phyloP scores from a whole-genome alignment of 2,329 filamentous ascomycete genomes.

The Hypoxylon sp. region DNA sequence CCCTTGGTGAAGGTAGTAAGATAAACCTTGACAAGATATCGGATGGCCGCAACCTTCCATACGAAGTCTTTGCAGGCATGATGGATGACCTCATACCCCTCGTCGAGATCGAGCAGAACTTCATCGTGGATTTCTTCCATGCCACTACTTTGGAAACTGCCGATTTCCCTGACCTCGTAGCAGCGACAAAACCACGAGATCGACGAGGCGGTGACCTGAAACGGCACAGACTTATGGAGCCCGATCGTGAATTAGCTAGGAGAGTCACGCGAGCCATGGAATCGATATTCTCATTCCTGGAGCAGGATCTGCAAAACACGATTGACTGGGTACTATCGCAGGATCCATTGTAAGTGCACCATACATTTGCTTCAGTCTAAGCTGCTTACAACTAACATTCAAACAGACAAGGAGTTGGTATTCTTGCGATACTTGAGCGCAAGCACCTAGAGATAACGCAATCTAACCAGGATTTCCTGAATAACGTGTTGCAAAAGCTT shows the following conservation, averaged over 20 bases:
- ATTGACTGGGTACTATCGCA: slow-evolving; percentile 86
- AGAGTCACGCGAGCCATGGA: slow-evolving; percentile 91
- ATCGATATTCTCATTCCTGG: slow-evolving; percentile 86
- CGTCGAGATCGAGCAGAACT: slow-evolving; percentile 95
- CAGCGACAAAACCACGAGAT: slow-evolving; percentile 74
- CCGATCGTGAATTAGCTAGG: slow-evolving; percentile 87
- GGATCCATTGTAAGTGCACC: slow-evolving; percentile 81
- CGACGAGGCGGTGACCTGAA: slow-evolving; percentile 81
- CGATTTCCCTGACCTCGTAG: slow-evolving; percentile 88
- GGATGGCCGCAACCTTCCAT: slow-evolving; percentile 79
- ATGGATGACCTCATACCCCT: slow-evolving; percentile 86
- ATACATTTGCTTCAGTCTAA: neutral
- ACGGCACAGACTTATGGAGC: slow-evolving; percentile 84
- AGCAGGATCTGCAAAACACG: slow-evolving; percentile 81
- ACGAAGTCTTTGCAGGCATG: slow-evolving; percentile 84
- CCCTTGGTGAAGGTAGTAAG: slow-evolving; percentile 73
- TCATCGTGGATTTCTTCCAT: slow-evolving; percentile 97
- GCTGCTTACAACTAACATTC: slow-evolving; percentile 43
- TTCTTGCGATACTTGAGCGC: slow-evolving; percentile 84
- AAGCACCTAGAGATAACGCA: slow-evolving; percentile 85
- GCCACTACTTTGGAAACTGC: slow-evolving; percentile 84
- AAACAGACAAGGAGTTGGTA: slow-evolving; percentile 86
- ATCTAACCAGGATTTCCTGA: slow-evolving; percentile 93
- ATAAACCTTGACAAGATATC: slow-evolving; percentile 69
- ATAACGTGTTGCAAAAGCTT: slow-evolving; percentile 83